Base-by-base conservation (phyloP, 495 filamentous ascomycete species). In the Xylaria sp. region DNA sequence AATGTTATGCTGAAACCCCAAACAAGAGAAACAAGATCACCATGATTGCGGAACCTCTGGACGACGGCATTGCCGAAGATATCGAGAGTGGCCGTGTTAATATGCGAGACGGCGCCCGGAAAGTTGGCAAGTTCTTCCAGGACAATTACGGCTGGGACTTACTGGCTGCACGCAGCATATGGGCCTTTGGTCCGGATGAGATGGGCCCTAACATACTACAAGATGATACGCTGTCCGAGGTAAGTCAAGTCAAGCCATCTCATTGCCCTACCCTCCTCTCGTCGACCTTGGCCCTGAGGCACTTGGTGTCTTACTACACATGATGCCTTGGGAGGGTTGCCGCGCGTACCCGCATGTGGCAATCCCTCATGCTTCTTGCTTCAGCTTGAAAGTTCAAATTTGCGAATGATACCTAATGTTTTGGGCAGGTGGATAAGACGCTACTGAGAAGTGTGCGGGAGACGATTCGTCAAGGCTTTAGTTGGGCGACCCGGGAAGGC, bases 11-110 rank as follows among this genome's bases (percentile, higher is more conserved):
- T 14, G 88, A 97, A 73, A 99, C 96, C 5, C 96, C 96, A 8
- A 99, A 99, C 82, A 98, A 99, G 79, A 97, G 97, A 82, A 99
- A 98, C 82, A 98, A 97, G 80, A 93, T 99, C 78, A 99, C 96
- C 59, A 97, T 98, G 93, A 91, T 97, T 57, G 96, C 97, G 31
- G 96, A 98, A 75, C 94, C 95, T 19, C 82, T 99, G 52, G 96
- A 99, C 76, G 90, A 95, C 63, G 97, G 95, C 19, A 97, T 99
- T 73, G 93, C 95, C 19, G 92, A 95, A 76, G 96, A 98, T 75
- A 98, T 99, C 72, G 96, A 98, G 82, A 91, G 88, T 73, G 94
- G 95, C 53, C 90, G 87, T 65, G 96, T 99, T 72, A 93, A 85
- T 71, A 97, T 99, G 83, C 94, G 92, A 76, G 96, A 97, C 79